Evolutionary conservation across 805 yeast species (phyloP), one percentile per base, ranked within the genome.

Genomic region (Sporopachydermia lactativora): DNA sequence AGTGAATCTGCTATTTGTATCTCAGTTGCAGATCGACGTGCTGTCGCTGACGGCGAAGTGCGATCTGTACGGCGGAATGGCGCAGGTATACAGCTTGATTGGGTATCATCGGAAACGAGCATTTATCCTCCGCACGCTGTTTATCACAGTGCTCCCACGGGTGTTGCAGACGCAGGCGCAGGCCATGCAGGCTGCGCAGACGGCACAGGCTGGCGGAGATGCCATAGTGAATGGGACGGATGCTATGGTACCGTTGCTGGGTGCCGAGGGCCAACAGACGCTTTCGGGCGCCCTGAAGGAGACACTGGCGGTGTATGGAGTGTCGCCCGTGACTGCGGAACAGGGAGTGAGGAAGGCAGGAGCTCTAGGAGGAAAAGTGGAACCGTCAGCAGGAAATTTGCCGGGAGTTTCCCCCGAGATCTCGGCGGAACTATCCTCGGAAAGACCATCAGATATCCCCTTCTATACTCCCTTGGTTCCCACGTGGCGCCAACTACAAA

Each of bases 31-130:
- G 18, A 62, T 60, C 6, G 61, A 68, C 8, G 47, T 72, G 1
- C 50, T 59, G 5, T 71, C 76, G 4, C 86, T 24, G 8, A n/a
- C 8, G n/a, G n/a, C n/a, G 31, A 24, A 79, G 50, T 67, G 77
- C 42, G 62, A 71, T 36, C 67, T 86, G 0, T 78, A 80, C 53
- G 68, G 78, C 15, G 68, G 81, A 0, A 59, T 88, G 45, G 80
- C 92, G 0, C 53, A 73, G 2, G 60, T 83, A 1, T 85, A 78
- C 54, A 64, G 72, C 2, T 71, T 68, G 19, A 62, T 85, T 38
- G 75, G 76, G 1, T 66, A 81, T 51, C 42, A 52, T 6, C 65
- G 96, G 45, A 88, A 86, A 49, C 68, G 75, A 47, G 74, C 82
- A 0, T 75, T 88, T 45, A 67, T 81, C 34, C 57, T 85, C 3